Base-by-base conservation (phyloP, 352 stramenopile species). In the Saprolegnia parasitica region DNA sequence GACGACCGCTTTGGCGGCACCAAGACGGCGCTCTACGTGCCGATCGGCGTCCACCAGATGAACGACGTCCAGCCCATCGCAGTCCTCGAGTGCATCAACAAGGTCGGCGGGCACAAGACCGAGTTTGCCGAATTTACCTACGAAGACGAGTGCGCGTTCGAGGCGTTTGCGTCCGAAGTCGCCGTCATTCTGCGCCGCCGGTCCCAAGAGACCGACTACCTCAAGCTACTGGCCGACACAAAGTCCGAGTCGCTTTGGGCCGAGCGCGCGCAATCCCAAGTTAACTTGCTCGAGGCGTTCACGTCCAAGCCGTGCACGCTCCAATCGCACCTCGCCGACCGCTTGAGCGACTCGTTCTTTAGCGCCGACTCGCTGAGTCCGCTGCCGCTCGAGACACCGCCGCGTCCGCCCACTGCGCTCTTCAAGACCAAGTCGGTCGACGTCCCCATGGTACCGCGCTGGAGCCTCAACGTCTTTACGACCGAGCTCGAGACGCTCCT, bases 51-150 rank as follows among this genome's bases (percentile, higher is more conserved):
- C 40, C 83, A 90, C 65, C 81, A 84, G 65, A 75, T 65, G 4
- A 77, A 72, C 47, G 72, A 71, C 39, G 64, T 72, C 35, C 67
- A 77, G 45, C 83, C 87, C 24, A 90, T 96, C 68, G 89, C 85
- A 0, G 89, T 97, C 57, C 71, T 97, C 40, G 85, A 96, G 74
- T 91, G 93, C 39, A 78, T 96, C n/a, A 96, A 96, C 77, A 81
- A 79, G 65, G n/a, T 67, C 52, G 67, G 57, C 21, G 67, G 66
- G 24, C 76, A 75, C 40, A 92, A 93, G 23, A 26, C 80, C 83
- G 18, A 77, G 77, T 35, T 35, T 16, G 71, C 80, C 24, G 83
- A 81, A 20, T 94, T 93, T 71, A 89, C 83, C 8, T 84, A 91
- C 42, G 83, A 92, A 47, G 89, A 97, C 55, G 87, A 96, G 60